Conservation (phyloP, 2,329 filamentous ascomycete genomes). For the Dactylellina sp. region DNA sequence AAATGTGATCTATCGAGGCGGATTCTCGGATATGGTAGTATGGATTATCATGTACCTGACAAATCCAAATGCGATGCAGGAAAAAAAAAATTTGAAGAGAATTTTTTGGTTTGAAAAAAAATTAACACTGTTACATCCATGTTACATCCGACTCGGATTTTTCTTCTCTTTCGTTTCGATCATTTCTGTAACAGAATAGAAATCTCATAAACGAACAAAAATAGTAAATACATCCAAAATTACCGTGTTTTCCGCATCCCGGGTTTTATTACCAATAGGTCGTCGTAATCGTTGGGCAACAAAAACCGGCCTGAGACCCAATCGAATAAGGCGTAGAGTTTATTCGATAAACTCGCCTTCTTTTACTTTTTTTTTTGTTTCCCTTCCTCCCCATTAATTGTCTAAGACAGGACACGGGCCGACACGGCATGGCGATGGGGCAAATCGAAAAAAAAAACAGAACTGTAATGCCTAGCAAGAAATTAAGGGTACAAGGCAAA, state of each 20-base stretch:
- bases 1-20: too few species aligned
- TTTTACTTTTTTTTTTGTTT: too few species aligned
- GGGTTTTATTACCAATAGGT: conserved; percentile 6
- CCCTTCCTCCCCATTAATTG: neutral
- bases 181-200: neutral
- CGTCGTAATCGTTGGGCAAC: neutral
- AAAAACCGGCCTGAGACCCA: too few species aligned
- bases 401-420: conserved; percentile 53
- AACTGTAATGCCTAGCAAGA: too few species aligned
- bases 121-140: neutral
- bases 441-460: conserved; percentile 6
- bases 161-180: neutral
- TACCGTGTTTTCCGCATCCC: neutral
- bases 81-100: neutral
- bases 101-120: neutral
- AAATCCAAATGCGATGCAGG: too few species aligned
- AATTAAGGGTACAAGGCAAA: too few species aligned
- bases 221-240: too few species aligned
- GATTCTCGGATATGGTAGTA: too few species aligned
- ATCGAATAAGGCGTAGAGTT: too few species aligned
- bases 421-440: conserved; percentile 34
- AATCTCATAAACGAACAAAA: neutral
- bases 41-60: too few species aligned
- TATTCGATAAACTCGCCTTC: too few species aligned
- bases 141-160: too few species aligned